Percentiles rank a stretch among this genome's conserved stretches.
Evolutionary conservation across 257 asterid species (phyloP).

Genomic region (Lantana camara): DNA sequence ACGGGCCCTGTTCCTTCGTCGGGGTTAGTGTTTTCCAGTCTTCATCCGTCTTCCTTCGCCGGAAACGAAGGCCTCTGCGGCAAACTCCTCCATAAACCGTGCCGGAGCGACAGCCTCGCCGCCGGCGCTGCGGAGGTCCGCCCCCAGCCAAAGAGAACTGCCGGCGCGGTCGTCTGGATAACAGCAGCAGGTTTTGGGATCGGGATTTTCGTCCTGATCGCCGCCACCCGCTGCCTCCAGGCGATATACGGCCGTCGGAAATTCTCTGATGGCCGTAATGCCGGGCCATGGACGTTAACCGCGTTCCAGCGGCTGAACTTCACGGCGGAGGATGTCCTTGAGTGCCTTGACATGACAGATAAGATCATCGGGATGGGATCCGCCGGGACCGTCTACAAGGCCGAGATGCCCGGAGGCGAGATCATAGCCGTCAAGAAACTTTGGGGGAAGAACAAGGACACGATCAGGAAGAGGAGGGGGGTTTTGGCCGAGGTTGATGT

Average conservation of each 20-base stretch:
- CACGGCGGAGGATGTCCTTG: slow-evolving; percentile 80
- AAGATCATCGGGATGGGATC: slow-evolving; percentile 85
- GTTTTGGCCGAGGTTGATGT: slow-evolving; percentile 92
- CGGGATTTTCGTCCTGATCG: slow-evolving; percentile 60
- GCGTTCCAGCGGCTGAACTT: slow-evolving; percentile 81
- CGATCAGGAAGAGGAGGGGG: slow-evolving; percentile 52
- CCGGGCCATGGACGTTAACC: slow-evolving; percentile 82
- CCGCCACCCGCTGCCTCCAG: slow-evolving; percentile 57
- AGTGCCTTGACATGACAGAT: slow-evolving; percentile 52
- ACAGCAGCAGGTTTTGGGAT: slow-evolving; percentile 75
- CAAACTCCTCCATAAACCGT: slow-evolving; percentile 47
- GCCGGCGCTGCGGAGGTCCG: slow-evolving; percentile 40
- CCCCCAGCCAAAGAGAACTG: slow-evolving; percentile 54
- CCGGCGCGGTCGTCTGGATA: slow-evolving; percentile 85
- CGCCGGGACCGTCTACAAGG: slow-evolving; percentile 85
- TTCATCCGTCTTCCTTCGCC: slow-evolving; percentile 68
- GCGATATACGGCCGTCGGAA: slow-evolving; percentile 53
- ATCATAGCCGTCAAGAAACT: slow-evolving; percentile 82
- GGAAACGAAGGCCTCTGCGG: slow-evolving; percentile 95
- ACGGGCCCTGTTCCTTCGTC: slow-evolving; percentile 86
- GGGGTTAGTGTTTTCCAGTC: slow-evolving; percentile 57
- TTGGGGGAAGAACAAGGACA: slow-evolving; percentile 80
- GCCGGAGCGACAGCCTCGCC: slow-evolving; percentile 35
- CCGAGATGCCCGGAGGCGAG: slow-evolving; percentile 94
- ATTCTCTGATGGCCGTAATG: slow-evolving; percentile 24